phyloP scores from a whole-genome alignment of 306 rosid genomes.

The Begonia loranthoides region DNA sequence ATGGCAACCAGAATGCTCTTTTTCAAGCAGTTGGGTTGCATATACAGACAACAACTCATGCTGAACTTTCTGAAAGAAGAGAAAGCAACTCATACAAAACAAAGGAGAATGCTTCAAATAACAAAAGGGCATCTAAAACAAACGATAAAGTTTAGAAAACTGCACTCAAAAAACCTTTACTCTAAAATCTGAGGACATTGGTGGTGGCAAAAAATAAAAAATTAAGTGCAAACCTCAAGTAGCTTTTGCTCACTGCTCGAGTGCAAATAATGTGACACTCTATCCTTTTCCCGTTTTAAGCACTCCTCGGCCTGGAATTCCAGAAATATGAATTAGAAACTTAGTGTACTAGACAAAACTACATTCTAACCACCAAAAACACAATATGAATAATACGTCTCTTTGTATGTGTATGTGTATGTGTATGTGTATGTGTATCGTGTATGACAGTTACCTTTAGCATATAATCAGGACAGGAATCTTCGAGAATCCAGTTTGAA shows the following conservation, averaged over 20 bases:
- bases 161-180: not conserved
- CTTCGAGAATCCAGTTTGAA: slow-evolving; percentile 46
- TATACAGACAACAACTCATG: slow-evolving; percentile 36
- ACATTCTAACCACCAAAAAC: not conserved
- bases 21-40: slow-evolving; percentile 40
- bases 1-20: slow-evolving; percentile 50
- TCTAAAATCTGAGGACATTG: not conserved
- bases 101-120: not conserved
- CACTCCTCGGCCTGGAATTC: slow-evolving; percentile 33
- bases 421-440: too few relatives aligned
- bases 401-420: too few relatives aligned
- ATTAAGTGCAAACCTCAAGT: slow-evolving; percentile 25
- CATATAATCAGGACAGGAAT: slow-evolving; percentile 42
- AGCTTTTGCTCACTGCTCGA: slow-evolving; percentile 41
- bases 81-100: not conserved
- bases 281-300: slow-evolving; percentile 32
- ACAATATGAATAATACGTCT: not conserved
- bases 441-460: slow-evolving; percentile 19
- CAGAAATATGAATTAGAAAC: slow-evolving; percentile 5
- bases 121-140: not conserved
- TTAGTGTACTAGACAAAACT: slow-evolving; percentile 1
- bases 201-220: not conserved
- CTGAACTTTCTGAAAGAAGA: slow-evolving; percentile 34
- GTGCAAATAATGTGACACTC: slow-evolving; percentile 33
- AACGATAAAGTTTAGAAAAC: not conserved